These are phyloP conservation scores for Coniochaeta sp. DNA, from an alignment of 2,329 filamentous ascomycete species.

Conservation along the genomic window DNA sequence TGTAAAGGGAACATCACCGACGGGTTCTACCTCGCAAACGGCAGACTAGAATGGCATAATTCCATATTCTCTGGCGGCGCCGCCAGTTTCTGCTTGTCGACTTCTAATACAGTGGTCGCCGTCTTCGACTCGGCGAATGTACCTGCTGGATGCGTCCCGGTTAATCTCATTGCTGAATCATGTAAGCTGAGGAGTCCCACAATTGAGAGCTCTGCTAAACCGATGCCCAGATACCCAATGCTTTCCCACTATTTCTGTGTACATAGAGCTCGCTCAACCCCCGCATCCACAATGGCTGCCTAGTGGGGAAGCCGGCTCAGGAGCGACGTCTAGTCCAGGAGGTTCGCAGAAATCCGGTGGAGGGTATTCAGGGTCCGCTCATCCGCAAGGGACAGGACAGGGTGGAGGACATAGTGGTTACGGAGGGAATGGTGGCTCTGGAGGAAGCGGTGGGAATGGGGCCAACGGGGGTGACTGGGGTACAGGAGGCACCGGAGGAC, in stretches of 20 bases:
- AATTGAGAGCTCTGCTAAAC: neutral
- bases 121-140: neutral
- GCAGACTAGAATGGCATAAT: conserved; percentile 1
- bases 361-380: neutral
- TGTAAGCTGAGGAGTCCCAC: neutral
- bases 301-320: neutral
- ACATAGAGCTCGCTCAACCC: neutral
- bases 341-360: neutral
- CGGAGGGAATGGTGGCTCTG: neutral
- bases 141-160: conserved; percentile 1
- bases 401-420: neutral
- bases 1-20: neutral
- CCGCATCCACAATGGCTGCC: neutral
- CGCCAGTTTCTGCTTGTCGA: conserved; percentile 4
- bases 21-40: conserved; percentile 2
- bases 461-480: neutral
- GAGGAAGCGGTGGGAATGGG: neutral
- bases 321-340: neutral
- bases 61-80: neutral
- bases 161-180: neutral
- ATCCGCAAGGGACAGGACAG: neutral
- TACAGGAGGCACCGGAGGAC: neutral
- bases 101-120: neutral
- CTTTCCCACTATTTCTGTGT: conserved; percentile 1
- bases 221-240: conserved; percentile 1